Conservation (phyloP, 2,329 filamentous ascomycete species). For the Aspergillus fructus region DNA sequence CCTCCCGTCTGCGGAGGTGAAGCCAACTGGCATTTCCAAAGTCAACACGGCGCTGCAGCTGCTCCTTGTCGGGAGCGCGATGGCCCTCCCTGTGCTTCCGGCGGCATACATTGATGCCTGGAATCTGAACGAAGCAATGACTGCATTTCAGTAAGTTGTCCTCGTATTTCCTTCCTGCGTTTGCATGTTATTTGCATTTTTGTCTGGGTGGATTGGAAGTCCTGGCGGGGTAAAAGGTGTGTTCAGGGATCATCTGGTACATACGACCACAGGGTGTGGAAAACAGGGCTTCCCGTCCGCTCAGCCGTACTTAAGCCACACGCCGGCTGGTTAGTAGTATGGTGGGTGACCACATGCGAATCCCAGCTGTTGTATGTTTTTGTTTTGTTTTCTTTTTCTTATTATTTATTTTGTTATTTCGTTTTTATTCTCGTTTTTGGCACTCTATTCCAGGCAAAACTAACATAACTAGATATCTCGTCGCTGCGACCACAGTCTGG, state of each 20-base stretch:
- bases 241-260: constrained; percentile 16
- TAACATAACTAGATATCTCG: constrained; percentile 64
- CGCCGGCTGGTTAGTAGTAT: constrained; percentile 50
- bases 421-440: neutral
- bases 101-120: constrained; percentile 53
- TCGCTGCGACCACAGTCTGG: constrained; percentile 88
- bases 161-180: neutral
- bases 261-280: constrained; percentile 50
- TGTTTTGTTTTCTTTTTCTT: neutral
- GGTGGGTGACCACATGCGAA: constrained; percentile 51
- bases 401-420: neutral
- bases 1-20: constrained; percentile 58
- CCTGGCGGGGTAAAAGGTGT: constrained; percentile 18
- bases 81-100: constrained; percentile 72
- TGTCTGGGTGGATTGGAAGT: neutral
- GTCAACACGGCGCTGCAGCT: constrained; percentile 93
- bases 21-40: constrained; percentile 48
- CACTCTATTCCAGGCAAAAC: neutral
- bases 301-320: constrained; percentile 51
- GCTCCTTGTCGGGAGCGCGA: constrained; percentile 78
- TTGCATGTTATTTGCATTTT: neutral
- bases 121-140: constrained; percentile 63
- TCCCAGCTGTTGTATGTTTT: constrained; percentile 47
- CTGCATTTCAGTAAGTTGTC: constrained; percentile 44
- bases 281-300: constrained; percentile 51